phyloP scores from a whole-genome alignment of 2,329 filamentous ascomycete genomes.

The Ophiostoma quercus region DNA sequence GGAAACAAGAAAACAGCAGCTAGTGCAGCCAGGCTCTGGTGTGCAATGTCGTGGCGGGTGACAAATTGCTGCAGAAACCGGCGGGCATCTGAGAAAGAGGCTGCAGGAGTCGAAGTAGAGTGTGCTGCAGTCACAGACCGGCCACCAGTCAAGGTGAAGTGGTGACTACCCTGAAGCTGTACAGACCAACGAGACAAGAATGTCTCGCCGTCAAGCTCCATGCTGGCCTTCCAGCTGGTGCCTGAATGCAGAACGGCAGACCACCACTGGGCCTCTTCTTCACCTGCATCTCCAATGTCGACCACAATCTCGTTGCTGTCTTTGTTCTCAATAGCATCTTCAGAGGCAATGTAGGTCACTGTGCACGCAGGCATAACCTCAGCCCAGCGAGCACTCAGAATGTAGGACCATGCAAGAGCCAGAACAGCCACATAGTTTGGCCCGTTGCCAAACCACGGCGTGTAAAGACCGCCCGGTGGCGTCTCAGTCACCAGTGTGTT shows the following conservation, averaged over 20 bases:
- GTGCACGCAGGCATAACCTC: slow-evolving; percentile 21
- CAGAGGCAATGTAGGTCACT: neutral
- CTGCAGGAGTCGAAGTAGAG: slow-evolving; percentile 7
- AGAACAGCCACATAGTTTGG: slow-evolving; percentile 20
- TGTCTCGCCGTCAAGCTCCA: slow-evolving; percentile 20
- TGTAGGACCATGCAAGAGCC: slow-evolving; percentile 23
- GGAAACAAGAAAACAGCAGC: slow-evolving; percentile 30
- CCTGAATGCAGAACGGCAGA: slow-evolving; percentile 21
- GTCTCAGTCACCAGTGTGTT: slow-evolving; percentile 13
- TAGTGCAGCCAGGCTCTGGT: slow-evolving; percentile 30
- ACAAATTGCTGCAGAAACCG: slow-evolving; percentile 30
- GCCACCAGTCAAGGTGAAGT: slow-evolving; percentile 14
- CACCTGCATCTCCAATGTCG: slow-evolving; percentile 21
- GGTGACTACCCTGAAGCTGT: slow-evolving; percentile 14
- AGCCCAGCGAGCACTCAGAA: slow-evolving; percentile 22
- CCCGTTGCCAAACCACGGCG: slow-evolving; percentile 16
- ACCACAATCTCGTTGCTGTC: slow-evolving; percentile 9
- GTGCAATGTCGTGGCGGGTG: slow-evolving; percentile 26
- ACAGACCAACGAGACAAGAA: slow-evolving; percentile 28
- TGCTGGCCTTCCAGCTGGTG: slow-evolving; percentile 26
- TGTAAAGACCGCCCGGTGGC: slow-evolving; percentile 10
- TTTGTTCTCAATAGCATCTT: neutral
- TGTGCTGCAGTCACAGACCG: neutral
- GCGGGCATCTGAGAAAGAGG: slow-evolving; percentile 26
- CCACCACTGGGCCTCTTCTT: slow-evolving; percentile 25